Base-by-base conservation (phyloP, 139 green algal species). In the Chlamydomonas incerta region DNA sequence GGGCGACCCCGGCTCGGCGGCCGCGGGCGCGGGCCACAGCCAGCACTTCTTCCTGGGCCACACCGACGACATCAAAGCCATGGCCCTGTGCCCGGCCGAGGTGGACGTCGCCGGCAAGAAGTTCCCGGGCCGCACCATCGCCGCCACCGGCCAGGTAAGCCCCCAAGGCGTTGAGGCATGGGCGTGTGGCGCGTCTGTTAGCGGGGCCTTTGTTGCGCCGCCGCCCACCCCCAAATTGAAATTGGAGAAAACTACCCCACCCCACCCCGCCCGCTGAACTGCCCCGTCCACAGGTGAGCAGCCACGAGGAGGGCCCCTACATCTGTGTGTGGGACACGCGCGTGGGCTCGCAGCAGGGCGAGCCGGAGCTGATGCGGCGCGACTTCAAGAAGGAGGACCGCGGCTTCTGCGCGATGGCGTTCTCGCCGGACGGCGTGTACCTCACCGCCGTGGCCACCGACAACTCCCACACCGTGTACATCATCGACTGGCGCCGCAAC, bases 1-100 rank as follows among this genome's bases (percentile, higher is more conserved):
- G 1, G 62, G 77, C 18, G 15, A 10, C n/a, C 15, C 60, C 60
- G 37, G 28, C 68, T 24, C 17, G 52, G 79, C 31, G 35, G 37
- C 28, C 10, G 3, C 23, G 26, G 18, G 41, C 31, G 31, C 47
- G 17, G 41, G 86, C 46, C 74, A 88, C 87, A 73, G 33, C 28
- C 94, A 97, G 90, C 82, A 93, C 57, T 95, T 95, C 86, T 97
- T 96, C 92, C 82, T 95, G 34, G 92, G 91, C 29, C 94, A 97
- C 85, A 94, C 88, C 41, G 92, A 97, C 73, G 94, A 97, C 89
- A 93, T 97, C 75, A 91, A 87, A 62, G 90, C 88, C 50, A 66
- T 96, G 33, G 90, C 87, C 10, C 31, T 96, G 62, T 94, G 91
- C 80, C 72, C 77, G 0, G 80, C 87, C n/a, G 80, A 85, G 17